Evolutionary conservation across 202 grass and related monocot genomes (phyloP), one percentile per base, ranked within the genome.

Genomic region (Carex arenaria): DNA sequence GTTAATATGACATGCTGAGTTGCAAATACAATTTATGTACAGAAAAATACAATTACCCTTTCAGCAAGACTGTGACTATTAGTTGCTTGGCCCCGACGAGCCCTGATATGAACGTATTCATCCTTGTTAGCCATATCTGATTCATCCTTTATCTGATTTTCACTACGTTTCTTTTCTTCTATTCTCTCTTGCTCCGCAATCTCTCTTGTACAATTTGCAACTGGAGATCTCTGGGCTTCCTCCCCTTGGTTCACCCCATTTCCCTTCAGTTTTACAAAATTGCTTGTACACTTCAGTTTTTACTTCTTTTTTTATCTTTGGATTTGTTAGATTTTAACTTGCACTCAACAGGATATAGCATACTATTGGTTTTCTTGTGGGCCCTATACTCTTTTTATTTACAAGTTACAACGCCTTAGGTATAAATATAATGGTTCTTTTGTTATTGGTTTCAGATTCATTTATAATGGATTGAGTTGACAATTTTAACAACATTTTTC

Each of bases 21-120:
- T n/a, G 4, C 64, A 62, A 66, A 22, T 45, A 62, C n/a, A 82
- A 18, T 43, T 47, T 73, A 36, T 53, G 49, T 18, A 42, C 64
- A 59, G 47, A 38, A 52, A 52, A 22, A 10, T 9, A 69, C 13
- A 64, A 45, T 62, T 89, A 96, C 94, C 87, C 92, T 91, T 86
- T 97, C 94, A 45, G 92, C 90, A 84, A 97, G 94, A 87, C 92
- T 91, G 80, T 94, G 92, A 82, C 92, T 97, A 71, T 94, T 93
- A 20, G 92, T 97, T 84, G 94, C 94, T 52, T 97, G 94, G 68
- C 94, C 94, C 75, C 94, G 88, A 82, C 92, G 88, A 82, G 94
- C 94, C 85, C 94, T 91, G 64, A 97, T 89, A 89, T 97, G 94
- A 79, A 97, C 90, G 79, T 93, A 97, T 10, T 90, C 94, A 54